These are phyloP conservation scores for Trichomonas vaginalis DNA, from an alignment of 208 protist species.

Conservation along the genomic window DNA sequence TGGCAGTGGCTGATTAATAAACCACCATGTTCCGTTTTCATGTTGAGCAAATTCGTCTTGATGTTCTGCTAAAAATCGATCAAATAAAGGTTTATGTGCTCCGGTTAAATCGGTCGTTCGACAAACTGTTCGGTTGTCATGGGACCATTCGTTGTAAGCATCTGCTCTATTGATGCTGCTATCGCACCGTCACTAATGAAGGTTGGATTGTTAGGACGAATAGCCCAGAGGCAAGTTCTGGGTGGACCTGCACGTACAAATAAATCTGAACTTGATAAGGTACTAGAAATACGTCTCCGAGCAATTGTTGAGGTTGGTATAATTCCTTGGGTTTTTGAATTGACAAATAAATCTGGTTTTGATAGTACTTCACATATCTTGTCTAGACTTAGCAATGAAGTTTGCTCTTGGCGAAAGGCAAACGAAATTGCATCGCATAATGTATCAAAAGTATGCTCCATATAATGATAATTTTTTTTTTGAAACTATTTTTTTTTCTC, in stretches of 20 bases:
- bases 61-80: not conserved
- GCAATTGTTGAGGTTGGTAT: not conserved
- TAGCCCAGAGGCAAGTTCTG: not conserved
- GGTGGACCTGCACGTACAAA: slow-evolving; percentile 6
- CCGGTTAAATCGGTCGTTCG: not conserved
- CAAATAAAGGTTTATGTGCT: not conserved
- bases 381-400: not conserved
- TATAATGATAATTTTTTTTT: not conserved
- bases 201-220: not conserved
- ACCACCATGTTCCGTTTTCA: not conserved
- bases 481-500: too few relatives aligned
- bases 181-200: not conserved
- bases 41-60: not conserved
- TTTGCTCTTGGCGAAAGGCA: not conserved
- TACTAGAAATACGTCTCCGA: not conserved
- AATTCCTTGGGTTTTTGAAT: not conserved
- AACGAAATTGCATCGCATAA: not conserved
- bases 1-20: not conserved
- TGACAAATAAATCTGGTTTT: not conserved
- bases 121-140: slow-evolving; percentile 15
- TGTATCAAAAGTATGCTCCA: not conserved
- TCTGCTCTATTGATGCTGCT: not conserved
- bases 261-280: not conserved
- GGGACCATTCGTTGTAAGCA: not conserved
- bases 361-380: not conserved